phyloP scores from a whole-genome alignment of 2,329 filamentous ascomycete species.

The Ascochyta pisi region DNA sequence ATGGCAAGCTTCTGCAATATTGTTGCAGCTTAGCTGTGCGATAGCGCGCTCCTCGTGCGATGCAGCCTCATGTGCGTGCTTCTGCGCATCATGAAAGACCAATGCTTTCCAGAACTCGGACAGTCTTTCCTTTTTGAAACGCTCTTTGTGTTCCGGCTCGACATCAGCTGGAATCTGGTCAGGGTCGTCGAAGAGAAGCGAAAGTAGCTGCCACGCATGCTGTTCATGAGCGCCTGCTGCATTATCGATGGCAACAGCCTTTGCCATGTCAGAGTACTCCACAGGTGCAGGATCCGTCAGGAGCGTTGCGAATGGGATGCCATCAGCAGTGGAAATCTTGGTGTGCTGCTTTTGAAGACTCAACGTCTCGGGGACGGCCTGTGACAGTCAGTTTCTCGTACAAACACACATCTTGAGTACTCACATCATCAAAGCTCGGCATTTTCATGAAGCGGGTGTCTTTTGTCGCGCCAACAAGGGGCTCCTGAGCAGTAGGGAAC shows the following conservation, averaged over 20 bases:
- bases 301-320: conserved; percentile 66
- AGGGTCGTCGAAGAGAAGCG: conserved; percentile 79
- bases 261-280: conserved; percentile 60
- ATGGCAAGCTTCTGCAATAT: conserved; percentile 82
- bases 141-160: conserved; percentile 50
- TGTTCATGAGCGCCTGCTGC: conserved; percentile 65
- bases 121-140: conserved; percentile 65
- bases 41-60: conserved; percentile 84
- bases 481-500: conserved; percentile 62
- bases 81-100: conserved; percentile 49
- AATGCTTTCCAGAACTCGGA: conserved; percentile 67
- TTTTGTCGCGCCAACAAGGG: conserved; percentile 68
- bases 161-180: conserved; percentile 47
- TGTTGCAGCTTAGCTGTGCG: conserved; percentile 77
- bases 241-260: conserved; percentile 48
- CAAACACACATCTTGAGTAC: conserved; percentile 15
- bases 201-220: conserved; percentile 83
- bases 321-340: conserved; percentile 51
- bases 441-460: conserved; percentile 72
- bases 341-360: conserved; percentile 63
- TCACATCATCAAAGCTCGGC: conserved; percentile 55
- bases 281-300: conserved; percentile 56
- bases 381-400: conserved; percentile 24
- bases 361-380: conserved; percentile 65
- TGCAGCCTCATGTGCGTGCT: conserved; percentile 62